Evolutionary conservation across 805 yeast genomes (phyloP).

Genomic region (Candida bentonensis): DNA sequence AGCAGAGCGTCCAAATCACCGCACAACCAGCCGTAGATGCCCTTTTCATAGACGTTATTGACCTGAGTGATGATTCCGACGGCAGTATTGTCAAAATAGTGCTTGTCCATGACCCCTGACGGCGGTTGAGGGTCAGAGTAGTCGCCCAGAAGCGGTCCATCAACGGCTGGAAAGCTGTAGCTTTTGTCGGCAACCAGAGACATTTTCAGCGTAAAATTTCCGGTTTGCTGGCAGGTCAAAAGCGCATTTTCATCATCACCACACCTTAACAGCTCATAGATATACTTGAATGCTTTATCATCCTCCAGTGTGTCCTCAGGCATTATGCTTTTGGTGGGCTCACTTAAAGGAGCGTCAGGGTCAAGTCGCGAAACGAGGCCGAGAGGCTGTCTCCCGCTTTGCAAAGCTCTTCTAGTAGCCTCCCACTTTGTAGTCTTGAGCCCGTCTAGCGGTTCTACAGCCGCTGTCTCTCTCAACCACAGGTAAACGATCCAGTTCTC

Average conservation of each 20-base stretch:
- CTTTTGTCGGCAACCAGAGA: background rate
- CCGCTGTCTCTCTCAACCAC: background rate
- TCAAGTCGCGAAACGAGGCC: background rate
- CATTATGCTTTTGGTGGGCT: background rate
- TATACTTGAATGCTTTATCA: background rate
- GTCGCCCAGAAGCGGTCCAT: background rate
- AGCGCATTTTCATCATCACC: background rate
- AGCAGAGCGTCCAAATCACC: background rate
- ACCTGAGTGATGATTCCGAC: background rate
- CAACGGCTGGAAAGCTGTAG: background rate
- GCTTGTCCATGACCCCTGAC: background rate
- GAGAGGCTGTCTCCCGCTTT: background rate
- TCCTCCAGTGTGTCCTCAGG: background rate
- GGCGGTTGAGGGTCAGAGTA: background rate
- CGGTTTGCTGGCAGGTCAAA: background rate
- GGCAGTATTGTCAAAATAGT: background rate
- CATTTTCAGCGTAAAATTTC: constrained; percentile 1
- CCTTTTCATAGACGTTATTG: background rate
- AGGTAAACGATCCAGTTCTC: background rate
- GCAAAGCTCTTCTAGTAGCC: background rate
- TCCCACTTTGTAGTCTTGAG: background rate
- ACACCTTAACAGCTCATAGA: background rate
- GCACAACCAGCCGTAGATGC: background rate
- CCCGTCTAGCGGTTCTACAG: background rate
- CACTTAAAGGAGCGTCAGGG: background rate